These are phyloP conservation scores for Bidens hawaiensis DNA, from an alignment of 140 eudicot species.

Conservation along the genomic window DNA sequence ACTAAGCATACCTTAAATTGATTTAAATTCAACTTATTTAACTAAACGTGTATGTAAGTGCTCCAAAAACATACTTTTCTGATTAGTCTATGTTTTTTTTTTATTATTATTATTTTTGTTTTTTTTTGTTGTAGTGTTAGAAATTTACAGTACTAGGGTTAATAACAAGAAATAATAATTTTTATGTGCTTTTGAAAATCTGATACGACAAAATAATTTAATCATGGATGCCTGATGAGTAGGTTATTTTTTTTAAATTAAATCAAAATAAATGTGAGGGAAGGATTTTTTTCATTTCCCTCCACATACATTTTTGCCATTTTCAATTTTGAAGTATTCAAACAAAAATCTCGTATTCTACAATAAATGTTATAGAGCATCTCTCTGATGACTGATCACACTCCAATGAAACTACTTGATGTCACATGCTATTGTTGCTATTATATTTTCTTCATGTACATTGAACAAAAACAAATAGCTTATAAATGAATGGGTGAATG, in stretches of 20 bases:
- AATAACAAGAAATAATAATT: no score
- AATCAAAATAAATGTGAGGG: conserved; percentile 4
- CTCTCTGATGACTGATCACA: background rate
- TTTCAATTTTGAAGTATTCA: background rate
- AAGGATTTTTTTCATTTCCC: background rate
- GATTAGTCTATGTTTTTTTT: no score
- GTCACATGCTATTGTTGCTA: background rate
- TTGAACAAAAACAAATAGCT: background rate
- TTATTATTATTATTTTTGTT: no score
- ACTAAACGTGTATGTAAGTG: no score
- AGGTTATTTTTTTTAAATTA: background rate
- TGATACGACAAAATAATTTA: background rate
- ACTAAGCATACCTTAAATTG: no score
- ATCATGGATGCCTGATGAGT: background rate
- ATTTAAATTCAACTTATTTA: no score
- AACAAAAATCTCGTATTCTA: background rate
- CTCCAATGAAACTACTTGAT: background rate
- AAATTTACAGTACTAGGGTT: no score
- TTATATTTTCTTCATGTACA: background rate
- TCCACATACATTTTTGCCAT: background rate
- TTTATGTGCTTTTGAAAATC: background rate
- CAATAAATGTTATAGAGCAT: background rate
- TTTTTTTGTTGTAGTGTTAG: background rate
- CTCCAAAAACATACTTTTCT: no score
- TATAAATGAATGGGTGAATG: background rate